These are phyloP conservation scores for Rhododendron griersonianum DNA, from an alignment of 148 eudicot genomes.

Conservation along the genomic window DNA sequence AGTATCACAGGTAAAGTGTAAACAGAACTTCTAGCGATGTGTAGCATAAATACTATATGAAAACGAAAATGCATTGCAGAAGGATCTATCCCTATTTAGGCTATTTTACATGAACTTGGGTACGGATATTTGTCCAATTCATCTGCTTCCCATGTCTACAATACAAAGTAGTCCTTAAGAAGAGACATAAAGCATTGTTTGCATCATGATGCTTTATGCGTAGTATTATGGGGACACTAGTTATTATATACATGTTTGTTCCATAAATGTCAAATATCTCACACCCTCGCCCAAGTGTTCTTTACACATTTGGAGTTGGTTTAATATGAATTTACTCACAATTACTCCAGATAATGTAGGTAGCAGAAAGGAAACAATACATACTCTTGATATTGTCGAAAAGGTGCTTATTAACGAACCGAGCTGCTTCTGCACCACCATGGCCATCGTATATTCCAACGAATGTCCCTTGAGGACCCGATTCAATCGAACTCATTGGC, in stretches of 20 bases:
- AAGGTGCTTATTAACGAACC: constrained; percentile 47
- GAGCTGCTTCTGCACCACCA: constrained; percentile 79
- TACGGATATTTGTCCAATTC: not conserved
- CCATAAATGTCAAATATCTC: not conserved
- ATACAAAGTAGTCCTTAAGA: not conserved
- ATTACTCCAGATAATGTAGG: not conserved
- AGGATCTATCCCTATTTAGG: not conserved
- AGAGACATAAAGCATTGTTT: not conserved
- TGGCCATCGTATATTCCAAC: constrained; percentile 86
- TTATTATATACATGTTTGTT: not conserved
- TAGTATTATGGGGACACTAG: not conserved
- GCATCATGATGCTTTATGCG: not conserved
- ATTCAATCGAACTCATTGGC: constrained; percentile 42
- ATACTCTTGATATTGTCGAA: constrained; percentile 59
- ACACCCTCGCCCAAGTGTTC: not conserved
- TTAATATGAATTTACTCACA: not conserved
- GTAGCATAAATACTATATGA: not conserved
- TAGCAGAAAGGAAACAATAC: constrained; percentile 5
- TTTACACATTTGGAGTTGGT: not conserved
- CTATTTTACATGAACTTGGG: not conserved
- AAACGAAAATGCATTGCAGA: not conserved
- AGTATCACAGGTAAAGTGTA: not conserved
- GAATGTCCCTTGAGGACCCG: constrained; percentile 68
- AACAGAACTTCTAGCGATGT: not conserved
- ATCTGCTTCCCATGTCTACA: not conserved